Evolutionary conservation across 108 stramenopile genomes (phyloP).

Genomic region (Cylindrotheca closterium): DNA sequence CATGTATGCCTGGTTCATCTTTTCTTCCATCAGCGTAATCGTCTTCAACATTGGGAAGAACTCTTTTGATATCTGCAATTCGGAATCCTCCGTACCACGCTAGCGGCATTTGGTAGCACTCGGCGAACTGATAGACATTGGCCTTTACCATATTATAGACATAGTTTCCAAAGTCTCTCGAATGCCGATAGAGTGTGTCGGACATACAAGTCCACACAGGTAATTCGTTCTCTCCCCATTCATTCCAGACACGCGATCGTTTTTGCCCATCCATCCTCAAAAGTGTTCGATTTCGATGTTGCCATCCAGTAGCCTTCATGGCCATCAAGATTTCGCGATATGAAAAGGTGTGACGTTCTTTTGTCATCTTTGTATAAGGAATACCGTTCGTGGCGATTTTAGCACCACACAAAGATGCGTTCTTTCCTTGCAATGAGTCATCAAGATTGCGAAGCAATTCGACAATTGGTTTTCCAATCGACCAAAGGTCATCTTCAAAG

Average conservation of each 20-base stretch:
- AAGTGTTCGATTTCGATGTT: background rate
- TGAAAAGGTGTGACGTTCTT: background rate
- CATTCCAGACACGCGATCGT: background rate
- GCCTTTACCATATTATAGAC: background rate
- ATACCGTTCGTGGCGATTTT: background rate
- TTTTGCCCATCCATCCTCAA: background rate
- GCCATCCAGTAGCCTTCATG: background rate
- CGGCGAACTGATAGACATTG: background rate
- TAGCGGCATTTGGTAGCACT: background rate
- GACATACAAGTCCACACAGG: background rate
- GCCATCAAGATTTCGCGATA: background rate
- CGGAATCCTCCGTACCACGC: background rate
- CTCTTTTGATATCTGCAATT: background rate
- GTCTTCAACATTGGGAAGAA: background rate
- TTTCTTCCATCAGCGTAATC: background rate
- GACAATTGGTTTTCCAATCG: background rate
- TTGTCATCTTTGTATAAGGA: background rate
- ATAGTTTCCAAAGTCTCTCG: background rate
- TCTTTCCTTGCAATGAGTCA: background rate
- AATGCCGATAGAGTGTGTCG: background rate
- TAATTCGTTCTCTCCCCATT: background rate
- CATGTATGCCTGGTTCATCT: background rate
- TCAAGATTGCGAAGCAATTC: background rate
- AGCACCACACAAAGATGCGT: background rate
- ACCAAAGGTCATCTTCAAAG: background rate